A percentile compares a stretch with the other conserved stretches of the same genome.
phyloP scores from a whole-genome alignment of 108 stramenopile species.

The Seminavis robusta region DNA sequence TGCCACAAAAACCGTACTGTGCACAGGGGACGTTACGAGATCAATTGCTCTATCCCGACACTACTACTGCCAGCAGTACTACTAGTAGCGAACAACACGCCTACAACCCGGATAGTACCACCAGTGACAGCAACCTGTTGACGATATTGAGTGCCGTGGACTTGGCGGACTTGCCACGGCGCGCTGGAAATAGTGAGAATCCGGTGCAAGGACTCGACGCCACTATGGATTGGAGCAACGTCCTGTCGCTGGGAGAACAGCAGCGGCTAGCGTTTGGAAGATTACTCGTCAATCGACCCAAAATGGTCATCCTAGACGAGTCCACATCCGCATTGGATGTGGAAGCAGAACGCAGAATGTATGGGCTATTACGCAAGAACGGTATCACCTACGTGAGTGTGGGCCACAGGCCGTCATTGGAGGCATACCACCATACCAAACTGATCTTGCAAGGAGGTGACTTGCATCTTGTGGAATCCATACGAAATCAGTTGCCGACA shows the following conservation, averaged over 20 bases:
- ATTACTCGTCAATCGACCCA: conserved; percentile 83
- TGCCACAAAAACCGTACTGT: conserved; percentile 86
- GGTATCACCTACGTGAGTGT: conserved; percentile 88
- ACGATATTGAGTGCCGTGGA: conserved; percentile 57
- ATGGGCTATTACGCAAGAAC: conserved; percentile 63
- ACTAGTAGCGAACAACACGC: conserved; percentile 15
- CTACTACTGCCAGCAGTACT: too few species aligned
- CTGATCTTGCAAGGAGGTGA: too few species aligned
- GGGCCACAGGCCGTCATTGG: conserved; percentile 89
- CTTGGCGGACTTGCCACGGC: conserved; percentile 46
- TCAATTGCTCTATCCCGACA: conserved; percentile 73
- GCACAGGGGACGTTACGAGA: conserved; percentile 74
- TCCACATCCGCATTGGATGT: conserved; percentile 68
- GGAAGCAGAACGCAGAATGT: conserved; percentile 81
- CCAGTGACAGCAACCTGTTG: conserved; percentile 38
- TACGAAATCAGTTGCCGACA: too few species aligned
- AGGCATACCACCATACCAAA: conserved; percentile 83
- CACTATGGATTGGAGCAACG: conserved; percentile 79
- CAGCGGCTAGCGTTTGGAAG: conserved; percentile 89
- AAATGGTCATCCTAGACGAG: conserved; percentile 87
- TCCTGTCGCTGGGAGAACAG: conserved; percentile 86
- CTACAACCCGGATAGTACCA: conserved; percentile 32
- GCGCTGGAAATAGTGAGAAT: conserved; percentile 65
- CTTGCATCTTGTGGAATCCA: too few species aligned
- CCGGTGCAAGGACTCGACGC: conserved; percentile 46